Evolutionary conservation across 805 yeast species (phyloP).

Genomic region (Metschnikowia picachoensis): DNA sequence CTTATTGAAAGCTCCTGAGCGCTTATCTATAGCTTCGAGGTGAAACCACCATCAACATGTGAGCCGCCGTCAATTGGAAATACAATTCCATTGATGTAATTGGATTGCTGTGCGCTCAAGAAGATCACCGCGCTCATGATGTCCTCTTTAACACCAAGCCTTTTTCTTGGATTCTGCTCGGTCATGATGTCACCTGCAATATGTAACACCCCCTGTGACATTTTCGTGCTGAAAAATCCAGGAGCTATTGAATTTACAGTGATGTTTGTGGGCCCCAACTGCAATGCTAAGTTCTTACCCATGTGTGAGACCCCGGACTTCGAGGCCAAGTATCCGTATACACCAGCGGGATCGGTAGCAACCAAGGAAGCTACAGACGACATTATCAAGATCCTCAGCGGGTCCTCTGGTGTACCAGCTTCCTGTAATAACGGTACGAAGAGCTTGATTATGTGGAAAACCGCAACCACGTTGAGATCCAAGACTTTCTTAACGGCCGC

Average conservation of each 20-base stretch:
- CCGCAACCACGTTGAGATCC: constrained; percentile 62
- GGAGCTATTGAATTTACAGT: constrained; percentile 72
- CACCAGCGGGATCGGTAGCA: constrained; percentile 46
- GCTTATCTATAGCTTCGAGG: constrained; percentile 12
- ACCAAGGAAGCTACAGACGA: constrained; percentile 61
- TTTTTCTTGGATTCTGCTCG: constrained; percentile 53
- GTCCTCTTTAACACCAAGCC: constrained; percentile 62
- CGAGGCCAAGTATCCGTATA: constrained; percentile 70
- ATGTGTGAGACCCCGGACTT: constrained; percentile 73
- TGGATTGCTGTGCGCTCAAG: constrained; percentile 50
- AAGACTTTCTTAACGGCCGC: constrained; percentile 59
- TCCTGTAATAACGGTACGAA: constrained; percentile 55
- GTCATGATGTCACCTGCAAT: constrained; percentile 45
- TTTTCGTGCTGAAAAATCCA: constrained; percentile 70
- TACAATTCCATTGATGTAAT: constrained; percentile 63
- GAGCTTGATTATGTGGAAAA: constrained; percentile 60
- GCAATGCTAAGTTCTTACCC: constrained; percentile 59
- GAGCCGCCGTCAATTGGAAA: constrained; percentile 72
- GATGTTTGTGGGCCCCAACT: constrained; percentile 62
- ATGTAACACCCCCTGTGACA: constrained; percentile 63
- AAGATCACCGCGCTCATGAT: constrained; percentile 52
- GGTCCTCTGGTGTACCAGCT: constrained; percentile 51
- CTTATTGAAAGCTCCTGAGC: too few relatives aligned
- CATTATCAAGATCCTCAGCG: constrained; percentile 61
- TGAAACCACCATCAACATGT: constrained; percentile 28